Evolutionary conservation across 371 early-diverging fungal species (phyloP), one percentile per base, ranked within the genome.

Genomic region (Blakeslea trispora): DNA sequence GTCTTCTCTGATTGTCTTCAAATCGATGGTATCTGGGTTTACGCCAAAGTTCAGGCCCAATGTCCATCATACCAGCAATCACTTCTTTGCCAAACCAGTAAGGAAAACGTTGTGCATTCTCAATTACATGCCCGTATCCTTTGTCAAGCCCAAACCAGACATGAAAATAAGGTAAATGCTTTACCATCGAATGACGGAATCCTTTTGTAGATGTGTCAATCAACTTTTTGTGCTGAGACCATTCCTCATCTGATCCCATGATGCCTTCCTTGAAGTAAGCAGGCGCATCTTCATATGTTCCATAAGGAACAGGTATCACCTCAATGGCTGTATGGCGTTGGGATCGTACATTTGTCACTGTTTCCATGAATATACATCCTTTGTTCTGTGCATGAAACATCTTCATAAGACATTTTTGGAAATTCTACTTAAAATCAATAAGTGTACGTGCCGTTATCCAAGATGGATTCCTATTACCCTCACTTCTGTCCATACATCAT

Each of bases 91-190:
- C 95, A 75, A 96, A 93, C 85, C 89, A 93, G 34, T 81, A 80
- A 28, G 84, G 87, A 69, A 95, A 97, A 31, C 71, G 61, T 23
- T 87, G 81, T 0, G 81, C 59, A 40, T 93, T 84, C 68, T 98
- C 98, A 71, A 98, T 96, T n/a, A 96, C 91, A 68, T 98, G 98
- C 1, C 96, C 98, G 53, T 83, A 84, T 1, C 98, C 95, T 37
- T 86, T 80, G 56, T 94, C 88, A 2, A 91, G 86, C 31, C 90
- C 88, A 57, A 86, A 90, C 98, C 98, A 98, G 1, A 97, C 95
- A 59, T 98, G 98, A 61, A 98, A 96, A 66, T 92, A 98, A 2
- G 97, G 95, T 62, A 96, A 50, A 42, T 90, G 80, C 19, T 83
- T 77, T 6, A 87, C 86, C 78, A 93, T 73, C 1, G 86, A 79